Evolutionary conservation across 23 red algal genomes (phyloP), one percentile per base, ranked within the genome.

Genomic region (Pyropia yezoensis): DNA sequence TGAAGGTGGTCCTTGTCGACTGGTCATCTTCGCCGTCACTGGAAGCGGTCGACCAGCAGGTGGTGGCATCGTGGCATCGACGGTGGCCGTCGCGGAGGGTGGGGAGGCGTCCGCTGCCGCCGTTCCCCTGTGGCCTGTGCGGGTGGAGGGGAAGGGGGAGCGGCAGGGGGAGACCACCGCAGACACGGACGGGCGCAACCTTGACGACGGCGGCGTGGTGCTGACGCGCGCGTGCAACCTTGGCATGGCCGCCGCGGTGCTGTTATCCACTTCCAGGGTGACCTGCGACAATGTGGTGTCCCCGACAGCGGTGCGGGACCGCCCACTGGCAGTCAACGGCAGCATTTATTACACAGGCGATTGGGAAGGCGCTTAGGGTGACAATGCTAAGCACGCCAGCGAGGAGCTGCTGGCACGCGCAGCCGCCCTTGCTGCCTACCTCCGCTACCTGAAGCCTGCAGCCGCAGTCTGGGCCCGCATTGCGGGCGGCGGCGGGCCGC

Each of bases 151-250:
- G 23, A 75, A 80, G 62, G 29, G 21, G 22, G n/a, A 24, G 13
- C 2, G 2, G 2, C 6, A 47, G 4, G 39, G 4, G 39, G 39
- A 12, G 39, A 2, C 30, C 30, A 6, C 30, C 30, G 6, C 30
- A 33, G 30, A 33, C 30, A 1, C 6, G 12, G 39, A 13, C 6
- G 39, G 11, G 39, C 4, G 39, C 39, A 47, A 3, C 11, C 6
- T 7, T 6, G 39, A 47, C 6, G 39, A 8, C 11, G 39, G 39
- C 39, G 21, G 56, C 23, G 80, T 68, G 75, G 72, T 80, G 14
- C 62, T 89, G 19, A 65, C 84, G 33, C 58, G 84, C n/a, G 84
- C 84, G 27, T 89, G 74, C 74, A 89, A 89, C 59, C 74, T 89
- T 0, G 84, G 53, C 14, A 75, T 89, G 22, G 32, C 54, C 17